Conservation (phyloP, 805 yeast species). For the Teunomyces tritomae region DNA sequence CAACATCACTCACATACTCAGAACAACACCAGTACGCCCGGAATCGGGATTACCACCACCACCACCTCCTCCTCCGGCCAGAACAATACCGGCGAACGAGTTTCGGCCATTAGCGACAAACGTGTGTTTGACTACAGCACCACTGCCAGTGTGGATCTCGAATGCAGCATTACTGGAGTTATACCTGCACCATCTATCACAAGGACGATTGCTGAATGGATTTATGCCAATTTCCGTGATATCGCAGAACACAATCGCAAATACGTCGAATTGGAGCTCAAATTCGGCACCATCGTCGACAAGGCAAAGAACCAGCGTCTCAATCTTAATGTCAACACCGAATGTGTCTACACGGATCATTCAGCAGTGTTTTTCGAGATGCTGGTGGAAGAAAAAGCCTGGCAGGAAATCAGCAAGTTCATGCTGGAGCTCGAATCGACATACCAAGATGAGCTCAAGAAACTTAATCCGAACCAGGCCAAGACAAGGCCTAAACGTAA, state of each 20-base stretch:
- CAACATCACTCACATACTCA: not conserved
- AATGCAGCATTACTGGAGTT: conserved; percentile 65
- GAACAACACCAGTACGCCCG: not conserved
- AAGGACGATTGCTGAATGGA: conserved; percentile 83
- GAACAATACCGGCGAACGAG: too few species aligned
- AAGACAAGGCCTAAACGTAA: conserved; percentile 40
- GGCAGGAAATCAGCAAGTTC: conserved; percentile 53
- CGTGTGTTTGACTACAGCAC: conserved; percentile 30
- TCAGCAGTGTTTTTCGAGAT: conserved; percentile 58
- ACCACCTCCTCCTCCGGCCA: not conserved
- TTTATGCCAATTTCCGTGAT: conserved; percentile 74
- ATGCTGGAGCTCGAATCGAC: conserved; percentile 53
- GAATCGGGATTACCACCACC: not conserved
- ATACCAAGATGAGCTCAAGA: conserved; percentile 41
- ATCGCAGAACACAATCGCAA: conserved; percentile 54
- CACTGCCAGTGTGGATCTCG: conserved; percentile 36
- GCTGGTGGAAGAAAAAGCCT: conserved; percentile 63
- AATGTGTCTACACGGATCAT: conserved; percentile 57
- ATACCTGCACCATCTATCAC: conserved; percentile 80
- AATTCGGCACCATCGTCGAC: conserved; percentile 69
- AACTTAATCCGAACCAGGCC: conserved; percentile 9
- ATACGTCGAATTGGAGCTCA: conserved; percentile 67
- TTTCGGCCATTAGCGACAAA: conserved; percentile 5
- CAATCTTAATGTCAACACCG: conserved; percentile 65
- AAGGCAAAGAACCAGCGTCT: conserved; percentile 61